phyloP scores from a whole-genome alignment of 1,284 basidiomycete species.

The Ustilago shanxiensis region DNA sequence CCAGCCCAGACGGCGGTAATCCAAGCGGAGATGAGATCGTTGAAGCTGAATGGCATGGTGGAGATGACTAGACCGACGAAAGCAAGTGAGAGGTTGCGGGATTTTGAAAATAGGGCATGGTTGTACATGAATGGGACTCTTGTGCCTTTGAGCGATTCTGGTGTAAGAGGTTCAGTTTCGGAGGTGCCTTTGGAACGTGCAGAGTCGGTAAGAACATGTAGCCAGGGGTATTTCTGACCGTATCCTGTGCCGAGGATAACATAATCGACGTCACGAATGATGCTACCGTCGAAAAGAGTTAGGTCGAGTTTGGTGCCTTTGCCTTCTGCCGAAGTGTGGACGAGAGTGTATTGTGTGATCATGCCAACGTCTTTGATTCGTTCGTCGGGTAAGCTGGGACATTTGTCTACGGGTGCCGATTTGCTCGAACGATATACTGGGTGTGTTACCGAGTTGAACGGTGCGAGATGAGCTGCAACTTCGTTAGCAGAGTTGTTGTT shows the following conservation, averaged over 20 bases:
- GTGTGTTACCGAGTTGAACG: constrained; percentile 26
- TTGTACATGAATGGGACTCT: constrained; percentile 46
- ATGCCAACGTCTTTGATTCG: constrained; percentile 57
- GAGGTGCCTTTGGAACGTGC: not conserved
- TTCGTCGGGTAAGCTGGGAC: constrained; percentile 52
- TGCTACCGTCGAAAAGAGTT: constrained; percentile 43
- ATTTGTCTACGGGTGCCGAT: constrained; percentile 36
- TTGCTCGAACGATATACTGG: constrained; percentile 50
- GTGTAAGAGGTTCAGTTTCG: constrained; percentile 22
- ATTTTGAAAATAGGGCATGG: constrained; percentile 42
- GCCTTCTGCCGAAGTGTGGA: constrained; percentile 7
- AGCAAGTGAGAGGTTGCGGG: constrained; percentile 25
- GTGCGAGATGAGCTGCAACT: constrained; percentile 59
- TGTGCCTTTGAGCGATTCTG: constrained; percentile 21
- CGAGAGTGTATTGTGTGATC: constrained; percentile 33
- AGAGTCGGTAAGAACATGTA: constrained; percentile 46
- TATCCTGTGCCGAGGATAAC: constrained; percentile 57
- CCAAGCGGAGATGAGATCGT: constrained; percentile 46
- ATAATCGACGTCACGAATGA: constrained; percentile 49
- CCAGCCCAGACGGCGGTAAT: constrained; percentile 51
- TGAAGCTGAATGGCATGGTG: constrained; percentile 50
- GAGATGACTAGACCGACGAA: constrained; percentile 52
- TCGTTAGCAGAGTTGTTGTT: constrained; percentile 65
- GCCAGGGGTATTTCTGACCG: constrained; percentile 48
- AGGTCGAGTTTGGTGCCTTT: constrained; percentile 36